Evolutionary conservation across 805 yeast genomes (phyloP).

Genomic region (Metschnikowia lochheadii): DNA sequence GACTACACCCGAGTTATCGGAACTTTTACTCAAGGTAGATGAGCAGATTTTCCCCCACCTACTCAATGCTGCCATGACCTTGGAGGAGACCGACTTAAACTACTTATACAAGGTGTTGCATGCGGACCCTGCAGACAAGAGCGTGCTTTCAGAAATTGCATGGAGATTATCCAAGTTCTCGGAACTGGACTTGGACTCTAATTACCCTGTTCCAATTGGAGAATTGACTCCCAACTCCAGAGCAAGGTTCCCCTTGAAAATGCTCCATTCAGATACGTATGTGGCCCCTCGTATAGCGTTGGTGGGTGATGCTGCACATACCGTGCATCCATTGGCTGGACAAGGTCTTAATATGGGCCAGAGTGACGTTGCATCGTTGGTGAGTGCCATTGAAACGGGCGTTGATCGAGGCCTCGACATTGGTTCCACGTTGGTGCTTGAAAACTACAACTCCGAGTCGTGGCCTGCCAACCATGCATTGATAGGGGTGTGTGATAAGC

Average conservation of each 20-base stretch:
- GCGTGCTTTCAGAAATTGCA: conserved; percentile 60
- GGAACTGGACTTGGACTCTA: conserved; percentile 49
- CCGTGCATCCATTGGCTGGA: conserved; percentile 96
- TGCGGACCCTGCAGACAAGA: conserved; percentile 40
- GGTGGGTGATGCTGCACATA: conserved; percentile 98
- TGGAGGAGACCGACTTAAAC: conserved; percentile 71
- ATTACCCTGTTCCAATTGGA: conserved; percentile 63
- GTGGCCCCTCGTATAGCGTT: conserved; percentile 80
- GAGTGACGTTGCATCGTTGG: conserved; percentile 75
- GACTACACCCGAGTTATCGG: conserved; percentile 70
- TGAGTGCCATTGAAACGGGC: conserved; percentile 66
- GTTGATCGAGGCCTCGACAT: conserved; percentile 78
- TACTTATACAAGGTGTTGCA: conserved; percentile 51
- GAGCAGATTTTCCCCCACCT: conserved; percentile 62
- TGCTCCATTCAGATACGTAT: conserved; percentile 89
- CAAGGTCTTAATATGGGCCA: conserved; percentile 99
- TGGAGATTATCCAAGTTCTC: conserved; percentile 57
- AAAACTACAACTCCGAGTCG: conserved; percentile 81
- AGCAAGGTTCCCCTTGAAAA: conserved; percentile 82
- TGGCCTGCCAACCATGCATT: conserved; percentile 76
- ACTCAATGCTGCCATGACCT: conserved; percentile 82
- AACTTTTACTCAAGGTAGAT: conserved; percentile 53
- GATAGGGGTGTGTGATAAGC: conserved; percentile 85
- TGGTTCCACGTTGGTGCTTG: conserved; percentile 75
- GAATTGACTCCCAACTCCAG: conserved; percentile 60